Percentiles rank a stretch among this genome's conserved stretches.
phyloP scores from a whole-genome alignment of 768 basidiomycete species.

The Kwoniella newhampshirensis region DNA sequence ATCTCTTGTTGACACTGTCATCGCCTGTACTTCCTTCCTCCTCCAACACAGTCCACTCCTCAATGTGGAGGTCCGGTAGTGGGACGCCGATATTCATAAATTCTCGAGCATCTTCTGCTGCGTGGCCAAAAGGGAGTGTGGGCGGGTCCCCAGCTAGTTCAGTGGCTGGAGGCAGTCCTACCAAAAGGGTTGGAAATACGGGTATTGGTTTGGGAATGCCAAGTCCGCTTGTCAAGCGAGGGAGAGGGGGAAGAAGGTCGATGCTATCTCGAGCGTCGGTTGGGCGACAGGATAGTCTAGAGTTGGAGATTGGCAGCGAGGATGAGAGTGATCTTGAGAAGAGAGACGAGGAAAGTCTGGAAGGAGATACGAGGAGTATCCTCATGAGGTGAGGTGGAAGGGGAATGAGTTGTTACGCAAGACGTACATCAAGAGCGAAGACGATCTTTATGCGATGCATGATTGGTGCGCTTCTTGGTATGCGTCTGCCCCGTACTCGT shows the following conservation, averaged over 20 bases:
- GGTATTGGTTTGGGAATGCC: neutral
- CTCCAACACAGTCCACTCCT: neutral
- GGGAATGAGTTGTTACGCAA: too few relatives aligned
- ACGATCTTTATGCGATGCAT: too few relatives aligned
- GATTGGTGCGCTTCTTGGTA: too few relatives aligned
- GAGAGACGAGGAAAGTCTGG: neutral
- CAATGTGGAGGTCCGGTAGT: too few relatives aligned
- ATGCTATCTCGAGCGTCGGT: neutral
- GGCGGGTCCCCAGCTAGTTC: neutral
- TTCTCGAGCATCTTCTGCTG: constrained; percentile 7
- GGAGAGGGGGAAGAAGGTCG: neutral
- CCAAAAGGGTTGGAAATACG: neutral
- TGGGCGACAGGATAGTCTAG: neutral
- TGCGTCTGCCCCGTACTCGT: too few relatives aligned
- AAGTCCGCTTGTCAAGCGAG: constrained; percentile 4
- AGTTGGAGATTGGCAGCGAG: constrained; percentile 1
- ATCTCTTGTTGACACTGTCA: constrained; percentile 69
- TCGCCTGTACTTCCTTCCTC: constrained; percentile 30
- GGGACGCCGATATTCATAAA: too few relatives aligned
- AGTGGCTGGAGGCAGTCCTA: too few relatives aligned
- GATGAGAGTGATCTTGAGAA: constrained; percentile 1
- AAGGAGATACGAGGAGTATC: neutral
- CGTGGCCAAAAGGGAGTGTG: constrained; percentile 4
- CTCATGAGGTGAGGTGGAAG: neutral
- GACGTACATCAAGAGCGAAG: too few relatives aligned